Percentiles rank a stretch among this genome's conserved stretches.
These are phyloP conservation scores for Lentinula novae-zelandiae DNA, from an alignment of 1,284 basidiomycete genomes.

Conservation along the genomic window DNA sequence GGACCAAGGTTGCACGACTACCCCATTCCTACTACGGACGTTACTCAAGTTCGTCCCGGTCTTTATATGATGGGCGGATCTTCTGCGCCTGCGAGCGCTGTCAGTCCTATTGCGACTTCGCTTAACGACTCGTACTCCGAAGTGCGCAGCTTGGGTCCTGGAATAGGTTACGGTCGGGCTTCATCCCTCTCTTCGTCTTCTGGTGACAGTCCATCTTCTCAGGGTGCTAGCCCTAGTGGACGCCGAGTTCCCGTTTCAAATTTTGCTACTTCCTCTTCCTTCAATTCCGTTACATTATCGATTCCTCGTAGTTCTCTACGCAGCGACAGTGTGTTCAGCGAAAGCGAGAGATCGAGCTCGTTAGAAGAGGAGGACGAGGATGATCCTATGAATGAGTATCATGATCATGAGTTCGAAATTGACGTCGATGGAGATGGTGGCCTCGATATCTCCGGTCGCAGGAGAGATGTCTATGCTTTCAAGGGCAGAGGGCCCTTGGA, in stretches of 20 bases:
- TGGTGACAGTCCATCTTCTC: background rate
- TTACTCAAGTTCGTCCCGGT: constrained; percentile 59
- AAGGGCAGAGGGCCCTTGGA: background rate
- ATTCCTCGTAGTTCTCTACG: constrained; percentile 9
- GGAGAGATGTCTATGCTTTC: constrained; percentile 18
- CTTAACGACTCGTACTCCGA: constrained; percentile 1
- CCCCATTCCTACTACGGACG: constrained; percentile 38
- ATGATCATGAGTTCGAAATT: constrained; percentile 25
- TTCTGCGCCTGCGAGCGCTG: constrained; percentile 13
- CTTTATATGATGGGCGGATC: constrained; percentile 31
- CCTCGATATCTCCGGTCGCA: constrained; percentile 1
- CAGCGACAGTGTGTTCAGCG: constrained; percentile 12
- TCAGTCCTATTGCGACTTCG: constrained; percentile 11
- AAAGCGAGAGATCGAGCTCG: constrained; percentile 20
- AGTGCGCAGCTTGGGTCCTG: constrained; percentile 1
- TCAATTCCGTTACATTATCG: constrained; percentile 1
- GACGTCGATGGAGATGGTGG: constrained; percentile 21
- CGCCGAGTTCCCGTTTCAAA: background rate
- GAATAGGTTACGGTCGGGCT: constrained; percentile 1
- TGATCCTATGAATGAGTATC: constrained; percentile 1
- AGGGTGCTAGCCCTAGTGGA: background rate
- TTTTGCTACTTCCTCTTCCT: constrained; percentile 2
- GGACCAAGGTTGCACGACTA: constrained; percentile 68
- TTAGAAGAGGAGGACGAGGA: constrained; percentile 19
- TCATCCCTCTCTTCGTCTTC: background rate